phyloP scores from a whole-genome alignment of 805 yeast genomes.

The Allodekkera sacchari region DNA sequence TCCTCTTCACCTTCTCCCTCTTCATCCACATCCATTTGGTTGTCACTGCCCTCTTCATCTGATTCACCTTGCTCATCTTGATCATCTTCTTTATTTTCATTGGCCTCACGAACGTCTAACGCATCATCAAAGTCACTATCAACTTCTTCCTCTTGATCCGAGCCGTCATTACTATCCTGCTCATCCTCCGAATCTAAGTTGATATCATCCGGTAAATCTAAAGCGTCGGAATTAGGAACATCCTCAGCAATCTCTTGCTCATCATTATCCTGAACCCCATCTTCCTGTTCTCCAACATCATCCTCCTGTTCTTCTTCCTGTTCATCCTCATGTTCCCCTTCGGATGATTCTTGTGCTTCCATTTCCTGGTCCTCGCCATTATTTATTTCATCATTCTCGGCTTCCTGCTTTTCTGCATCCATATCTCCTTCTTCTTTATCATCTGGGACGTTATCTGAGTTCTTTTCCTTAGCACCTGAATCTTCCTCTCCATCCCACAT shows the following conservation, averaged over 20 bases:
- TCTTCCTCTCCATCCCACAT: constrained; percentile 95
- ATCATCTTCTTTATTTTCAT: constrained; percentile 75
- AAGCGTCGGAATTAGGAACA: constrained; percentile 76
- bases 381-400: constrained; percentile 2
- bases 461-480: constrained; percentile 72
- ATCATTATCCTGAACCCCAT: constrained; percentile 62
- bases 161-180: constrained; percentile 2
- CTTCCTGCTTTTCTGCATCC: constrained; percentile 29
- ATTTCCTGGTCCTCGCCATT: constrained; percentile 6
- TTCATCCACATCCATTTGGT: constrained; percentile 10
- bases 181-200: constrained; percentile 78
- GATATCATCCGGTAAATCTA: constrained; percentile 90
- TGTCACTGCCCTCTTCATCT: constrained; percentile 9
- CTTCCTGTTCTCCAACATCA: constrained; percentile 78
- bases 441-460: constrained; percentile 63
- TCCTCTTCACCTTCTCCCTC: constrained; percentile 19
- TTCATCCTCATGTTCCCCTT: constrained; percentile 26
- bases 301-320: constrained; percentile 37
- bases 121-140: constrained; percentile 17
- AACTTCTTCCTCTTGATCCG: constrained; percentile 9
- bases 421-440: no score
- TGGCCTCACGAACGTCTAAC: constrained; percentile 51
- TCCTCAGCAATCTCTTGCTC: constrained; percentile 60
- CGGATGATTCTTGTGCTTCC: constrained; percentile 18
- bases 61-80: constrained; percentile 2